phyloP scores from a whole-genome alignment of 768 basidiomycete species.

The Hericium rajendrae region DNA sequence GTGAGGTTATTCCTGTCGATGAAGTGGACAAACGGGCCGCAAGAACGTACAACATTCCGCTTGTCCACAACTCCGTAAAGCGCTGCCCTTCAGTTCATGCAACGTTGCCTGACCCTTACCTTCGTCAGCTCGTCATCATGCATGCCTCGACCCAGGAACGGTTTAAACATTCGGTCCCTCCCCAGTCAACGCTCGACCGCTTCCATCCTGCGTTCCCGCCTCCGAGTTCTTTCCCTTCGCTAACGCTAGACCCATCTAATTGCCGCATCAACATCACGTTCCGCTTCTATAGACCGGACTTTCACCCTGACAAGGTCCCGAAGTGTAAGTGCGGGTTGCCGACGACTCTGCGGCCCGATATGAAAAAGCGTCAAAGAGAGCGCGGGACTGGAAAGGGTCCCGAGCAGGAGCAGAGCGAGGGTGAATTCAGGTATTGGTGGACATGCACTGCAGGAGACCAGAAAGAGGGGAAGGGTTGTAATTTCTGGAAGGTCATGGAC shows the following conservation, averaged over 20 bases:
- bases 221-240: constrained; percentile 1
- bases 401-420: constrained; percentile 13
- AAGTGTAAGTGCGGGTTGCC: constrained; percentile 67
- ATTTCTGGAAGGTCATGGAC: constrained; percentile 67
- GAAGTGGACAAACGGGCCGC: constrained; percentile 48
- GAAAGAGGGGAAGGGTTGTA: constrained; percentile 77
- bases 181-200: constrained; percentile 61
- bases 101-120: background rate
- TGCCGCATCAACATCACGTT: constrained; percentile 70
- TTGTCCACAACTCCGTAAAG: constrained; percentile 70
- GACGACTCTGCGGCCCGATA: constrained; percentile 63
- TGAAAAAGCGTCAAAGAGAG: constrained; percentile 51
- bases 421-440: constrained; percentile 61
- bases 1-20: constrained; percentile 65
- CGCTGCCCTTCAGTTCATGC: background rate
- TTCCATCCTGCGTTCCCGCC: constrained; percentile 49
- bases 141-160: constrained; percentile 76
- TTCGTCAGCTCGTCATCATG: constrained; percentile 67
- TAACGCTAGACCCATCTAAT: constrained; percentile 15
- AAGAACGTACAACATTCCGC: constrained; percentile 67
- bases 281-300: constrained; percentile 80
- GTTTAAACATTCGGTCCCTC: constrained; percentile 74
- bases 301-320: constrained; percentile 53
- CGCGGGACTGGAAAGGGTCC: constrained; percentile 1
- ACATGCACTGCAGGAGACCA: constrained; percentile 72